These are phyloP conservation scores for Hypoxylon sp. DNA, from an alignment of 2,329 filamentous ascomycete species.

Conservation along the genomic window DNA sequence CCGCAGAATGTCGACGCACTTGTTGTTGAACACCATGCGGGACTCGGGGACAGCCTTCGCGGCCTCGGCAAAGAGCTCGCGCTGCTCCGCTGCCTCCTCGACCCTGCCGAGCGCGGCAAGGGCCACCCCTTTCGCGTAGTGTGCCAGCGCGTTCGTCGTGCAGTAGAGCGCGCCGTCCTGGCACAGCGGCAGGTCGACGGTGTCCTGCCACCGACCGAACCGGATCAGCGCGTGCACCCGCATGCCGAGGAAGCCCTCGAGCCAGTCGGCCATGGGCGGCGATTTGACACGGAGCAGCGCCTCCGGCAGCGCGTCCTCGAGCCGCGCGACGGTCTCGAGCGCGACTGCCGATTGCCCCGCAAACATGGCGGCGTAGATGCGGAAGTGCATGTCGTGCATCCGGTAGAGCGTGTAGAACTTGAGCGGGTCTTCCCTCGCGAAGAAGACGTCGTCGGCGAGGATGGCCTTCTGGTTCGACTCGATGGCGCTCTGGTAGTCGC, in stretches of 20 bases:
- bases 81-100: slow-evolving; percentile 61
- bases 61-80: slow-evolving; percentile 59
- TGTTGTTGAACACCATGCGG: slow-evolving; percentile 75
- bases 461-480: slow-evolving; percentile 72
- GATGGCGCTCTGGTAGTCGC: slow-evolving; percentile 73
- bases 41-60: slow-evolving; percentile 61
- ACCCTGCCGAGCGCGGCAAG: slow-evolving; percentile 65
- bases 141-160: slow-evolving; percentile 71
- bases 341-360: slow-evolving; percentile 70
- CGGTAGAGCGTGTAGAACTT: slow-evolving; percentile 83
- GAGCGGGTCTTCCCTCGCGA: slow-evolving; percentile 63
- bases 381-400: slow-evolving; percentile 77
- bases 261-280: slow-evolving; percentile 80
- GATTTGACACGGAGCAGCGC: slow-evolving; percentile 68
- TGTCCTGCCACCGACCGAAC: slow-evolving; percentile 75
- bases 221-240: slow-evolving; percentile 74
- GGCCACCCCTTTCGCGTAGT: slow-evolving; percentile 75
- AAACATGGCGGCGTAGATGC: slow-evolving; percentile 81
- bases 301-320: slow-evolving; percentile 70
- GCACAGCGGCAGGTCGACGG: slow-evolving; percentile 65
- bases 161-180: slow-evolving; percentile 68
- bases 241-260: slow-evolving; percentile 75
- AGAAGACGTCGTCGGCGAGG: slow-evolving; percentile 71
- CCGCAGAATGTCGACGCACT: slow-evolving; percentile 66
- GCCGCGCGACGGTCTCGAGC: slow-evolving; percentile 63